These are phyloP conservation scores for Eragrostis curvula DNA, from an alignment of 176 grass and related monocot genomes.

Conservation along the genomic window DNA sequence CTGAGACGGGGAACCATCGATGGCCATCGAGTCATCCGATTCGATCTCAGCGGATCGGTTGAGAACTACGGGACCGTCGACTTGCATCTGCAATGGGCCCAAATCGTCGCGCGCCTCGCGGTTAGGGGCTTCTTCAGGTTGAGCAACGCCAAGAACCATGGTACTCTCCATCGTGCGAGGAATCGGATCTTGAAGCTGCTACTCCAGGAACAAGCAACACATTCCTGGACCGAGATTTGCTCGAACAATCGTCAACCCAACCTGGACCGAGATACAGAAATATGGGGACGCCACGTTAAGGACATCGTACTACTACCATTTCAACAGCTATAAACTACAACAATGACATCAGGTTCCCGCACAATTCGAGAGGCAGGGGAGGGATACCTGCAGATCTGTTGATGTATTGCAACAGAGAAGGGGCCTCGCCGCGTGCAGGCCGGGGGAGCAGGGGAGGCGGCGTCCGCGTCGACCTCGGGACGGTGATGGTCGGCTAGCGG, in stretches of 20 bases:
- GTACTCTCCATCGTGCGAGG: slow-evolving; percentile 26
- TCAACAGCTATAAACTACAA: neutral
- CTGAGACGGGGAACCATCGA: slow-evolving; percentile 36
- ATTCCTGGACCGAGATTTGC: neutral
- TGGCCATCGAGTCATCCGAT: slow-evolving; percentile 40
- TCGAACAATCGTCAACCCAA: neutral
- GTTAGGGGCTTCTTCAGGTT: neutral
- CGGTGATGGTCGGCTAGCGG: neutral
- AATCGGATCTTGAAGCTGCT: neutral
- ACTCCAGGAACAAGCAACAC: neutral
- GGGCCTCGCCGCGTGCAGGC: neutral
- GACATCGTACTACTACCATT: neutral
- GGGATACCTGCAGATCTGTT: slow-evolving; percentile 2
- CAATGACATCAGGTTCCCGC: neutral
- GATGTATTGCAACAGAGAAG: neutral
- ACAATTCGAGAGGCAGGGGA: neutral
- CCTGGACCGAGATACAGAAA: slow-evolving; percentile 16
- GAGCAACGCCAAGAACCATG: slow-evolving; percentile 18
- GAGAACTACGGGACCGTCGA: slow-evolving; percentile 28
- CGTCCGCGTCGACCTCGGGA: neutral
- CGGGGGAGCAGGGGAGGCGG: neutral
- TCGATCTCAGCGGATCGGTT: slow-evolving; percentile 37
- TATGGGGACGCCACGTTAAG: neutral
- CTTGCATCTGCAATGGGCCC: slow-evolving; percentile 40
- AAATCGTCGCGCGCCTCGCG: neutral